Percentiles rank a stretch among this genome's conserved stretches.
Conservation (phyloP, 805 yeast genomes). For the Diddensiella transvaalensis region DNA sequence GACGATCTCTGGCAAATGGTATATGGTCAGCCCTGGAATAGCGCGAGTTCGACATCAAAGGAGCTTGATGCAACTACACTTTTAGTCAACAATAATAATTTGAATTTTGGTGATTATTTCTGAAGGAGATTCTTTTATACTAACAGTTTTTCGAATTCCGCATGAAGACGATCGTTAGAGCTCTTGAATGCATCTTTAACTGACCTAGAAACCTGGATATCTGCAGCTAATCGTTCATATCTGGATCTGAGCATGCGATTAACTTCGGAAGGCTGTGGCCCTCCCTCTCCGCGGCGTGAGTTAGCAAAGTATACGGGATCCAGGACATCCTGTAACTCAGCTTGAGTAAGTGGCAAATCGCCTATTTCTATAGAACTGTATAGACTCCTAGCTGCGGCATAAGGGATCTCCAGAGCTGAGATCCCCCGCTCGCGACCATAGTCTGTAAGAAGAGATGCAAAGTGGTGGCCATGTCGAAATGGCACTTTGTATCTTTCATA, state of each 20-base stretch:
- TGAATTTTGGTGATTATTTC: not conserved
- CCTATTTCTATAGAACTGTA: constrained; percentile 5
- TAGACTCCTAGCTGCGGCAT: constrained; percentile 6
- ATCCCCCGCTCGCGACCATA: constrained; percentile 11
- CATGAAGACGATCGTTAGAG: not conserved
- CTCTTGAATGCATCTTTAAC: not conserved
- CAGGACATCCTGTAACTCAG: constrained; percentile 9
- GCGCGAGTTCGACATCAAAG: not conserved
- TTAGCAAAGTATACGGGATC: constrained; percentile 11
- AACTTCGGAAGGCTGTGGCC: constrained; percentile 14
- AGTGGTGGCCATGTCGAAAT: constrained; percentile 15
- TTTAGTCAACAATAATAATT: not conserved
- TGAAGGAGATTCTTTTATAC: not conserved
- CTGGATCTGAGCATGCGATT: constrained; percentile 5
- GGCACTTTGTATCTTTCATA: constrained; percentile 13
- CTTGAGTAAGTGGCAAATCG: constrained; percentile 9
- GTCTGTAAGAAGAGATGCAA: constrained; percentile 16
- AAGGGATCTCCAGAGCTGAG: constrained; percentile 12
- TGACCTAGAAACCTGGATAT: not conserved
- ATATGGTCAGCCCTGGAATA: not conserved
- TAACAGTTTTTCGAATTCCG: not conserved
- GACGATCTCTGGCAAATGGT: constrained; percentile 5
- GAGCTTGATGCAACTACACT: not conserved
- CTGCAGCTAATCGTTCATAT: not conserved
- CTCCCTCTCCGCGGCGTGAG: constrained; percentile 15